These are phyloP conservation scores for Aechmea fasciata DNA, from an alignment of 176 grass and related monocot species.

Conservation along the genomic window DNA sequence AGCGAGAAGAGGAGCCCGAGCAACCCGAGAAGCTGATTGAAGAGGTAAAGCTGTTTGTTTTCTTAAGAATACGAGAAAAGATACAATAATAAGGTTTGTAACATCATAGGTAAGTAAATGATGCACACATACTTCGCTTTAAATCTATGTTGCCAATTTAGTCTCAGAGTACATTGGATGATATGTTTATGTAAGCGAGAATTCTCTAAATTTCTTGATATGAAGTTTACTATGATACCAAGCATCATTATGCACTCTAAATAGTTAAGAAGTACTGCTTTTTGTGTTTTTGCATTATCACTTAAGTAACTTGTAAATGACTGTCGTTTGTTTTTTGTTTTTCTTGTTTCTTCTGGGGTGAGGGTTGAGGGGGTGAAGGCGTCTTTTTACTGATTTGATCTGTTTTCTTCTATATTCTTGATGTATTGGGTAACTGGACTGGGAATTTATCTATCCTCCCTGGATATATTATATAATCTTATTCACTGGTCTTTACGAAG, in stretches of 20 bases:
- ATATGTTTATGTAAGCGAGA: too few relatives aligned
- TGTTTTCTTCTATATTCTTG: not conserved
- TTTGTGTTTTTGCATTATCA: not conserved
- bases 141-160: not conserved
- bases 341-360: not conserved
- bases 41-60: constrained; percentile 42
- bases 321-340: not conserved
- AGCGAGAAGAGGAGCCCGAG: constrained; percentile 18
- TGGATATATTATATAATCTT: too few relatives aligned
- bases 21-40: constrained; percentile 24
- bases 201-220: too few relatives aligned
- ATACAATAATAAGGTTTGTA: not conserved
- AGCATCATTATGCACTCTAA: too few relatives aligned
- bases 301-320: not conserved
- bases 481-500: too few relatives aligned
- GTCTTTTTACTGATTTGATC: not conserved
- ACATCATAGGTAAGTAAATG: too few relatives aligned
- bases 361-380: too few relatives aligned
- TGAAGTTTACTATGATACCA: too few relatives aligned
- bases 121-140: not conserved
- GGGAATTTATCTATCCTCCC: too few relatives aligned
- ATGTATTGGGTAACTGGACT: not conserved
- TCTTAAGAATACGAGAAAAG: not conserved
- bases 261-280: too few relatives aligned
- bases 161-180: too few relatives aligned